Percentiles rank a stretch among this genome's conserved stretches.
Evolutionary conservation across 345 rosid genomes (phyloP).

Genomic region (Eucalyptus paniculata): DNA sequence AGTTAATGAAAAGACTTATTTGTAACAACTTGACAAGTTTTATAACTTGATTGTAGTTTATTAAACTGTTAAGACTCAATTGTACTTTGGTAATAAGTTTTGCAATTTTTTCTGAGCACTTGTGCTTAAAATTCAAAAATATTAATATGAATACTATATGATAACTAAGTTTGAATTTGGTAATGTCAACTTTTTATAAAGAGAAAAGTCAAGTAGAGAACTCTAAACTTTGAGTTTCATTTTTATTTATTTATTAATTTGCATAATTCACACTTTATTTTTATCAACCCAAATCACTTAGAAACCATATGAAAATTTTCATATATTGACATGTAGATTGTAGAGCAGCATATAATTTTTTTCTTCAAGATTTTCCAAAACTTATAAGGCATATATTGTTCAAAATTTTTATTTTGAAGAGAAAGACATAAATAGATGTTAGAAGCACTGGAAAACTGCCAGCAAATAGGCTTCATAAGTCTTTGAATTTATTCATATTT

Average conservation of each 20-base stretch:
- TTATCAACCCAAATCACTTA: not conserved
- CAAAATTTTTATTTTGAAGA: not conserved
- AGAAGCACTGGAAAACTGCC: not conserved
- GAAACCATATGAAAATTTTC: not conserved
- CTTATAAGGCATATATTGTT: not conserved
- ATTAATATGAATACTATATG: not conserved
- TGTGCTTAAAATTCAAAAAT: not conserved
- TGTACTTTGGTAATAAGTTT: not conserved
- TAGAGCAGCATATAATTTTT: accelerated
- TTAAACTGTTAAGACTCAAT: not conserved
- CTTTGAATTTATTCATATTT: not conserved
- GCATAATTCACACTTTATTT: too few species aligned
- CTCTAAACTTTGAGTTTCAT: not conserved
- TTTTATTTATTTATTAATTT: too few species aligned
- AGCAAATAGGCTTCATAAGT: not conserved
- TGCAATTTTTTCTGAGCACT: not conserved
- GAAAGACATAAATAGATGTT: not conserved
- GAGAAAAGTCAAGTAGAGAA: not conserved
- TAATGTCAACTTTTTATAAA: not conserved
- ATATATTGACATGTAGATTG: not conserved
- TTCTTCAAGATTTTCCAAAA: not conserved
- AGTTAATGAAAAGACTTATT: accelerated
- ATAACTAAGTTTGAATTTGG: not conserved
- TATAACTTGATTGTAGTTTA: not conserved
- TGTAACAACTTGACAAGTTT: not conserved